Percentiles rank a stretch among this genome's conserved stretches.
Evolutionary conservation across 139 green algal genomes (phyloP).

Genomic region (Volvox africanus): DNA sequence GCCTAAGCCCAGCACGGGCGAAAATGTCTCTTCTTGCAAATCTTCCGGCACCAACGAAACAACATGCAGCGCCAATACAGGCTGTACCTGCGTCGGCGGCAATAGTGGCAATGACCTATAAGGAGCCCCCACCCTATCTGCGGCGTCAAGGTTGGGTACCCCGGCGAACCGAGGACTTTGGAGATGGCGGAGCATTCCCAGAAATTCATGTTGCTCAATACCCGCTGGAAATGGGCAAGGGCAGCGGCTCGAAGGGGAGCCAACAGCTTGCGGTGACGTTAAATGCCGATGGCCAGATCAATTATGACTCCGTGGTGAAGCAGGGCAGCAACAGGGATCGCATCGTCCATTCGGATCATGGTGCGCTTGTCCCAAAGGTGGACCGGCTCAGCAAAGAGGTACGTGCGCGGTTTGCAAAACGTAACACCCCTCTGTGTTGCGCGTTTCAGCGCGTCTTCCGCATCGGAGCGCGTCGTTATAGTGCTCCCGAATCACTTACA

Average conservation of each 20-base stretch:
- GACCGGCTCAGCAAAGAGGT: conserved; percentile 77
- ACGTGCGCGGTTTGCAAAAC: neutral
- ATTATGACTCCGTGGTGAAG: conserved; percentile 90
- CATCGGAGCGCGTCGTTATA: too few relatives aligned
- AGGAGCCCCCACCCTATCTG: conserved; percentile 82
- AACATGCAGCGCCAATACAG: conserved; percentile 39
- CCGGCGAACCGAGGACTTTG: conserved; percentile 85
- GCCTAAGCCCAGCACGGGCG: neutral
- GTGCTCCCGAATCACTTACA: too few relatives aligned
- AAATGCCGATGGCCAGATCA: conserved; percentile 82
- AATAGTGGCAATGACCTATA: conserved; percentile 1
- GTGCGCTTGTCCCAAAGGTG: conserved; percentile 91
- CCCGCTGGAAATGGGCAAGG: conserved; percentile 91
- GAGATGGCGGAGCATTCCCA: conserved; percentile 92
- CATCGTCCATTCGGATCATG: conserved; percentile 80
- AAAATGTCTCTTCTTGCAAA: conserved; percentile 42
- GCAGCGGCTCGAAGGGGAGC: conserved; percentile 41
- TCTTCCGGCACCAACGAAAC: conserved; percentile 36
- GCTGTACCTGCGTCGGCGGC: neutral
- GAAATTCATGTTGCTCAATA: conserved; percentile 95
- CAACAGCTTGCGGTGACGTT: conserved; percentile 87
- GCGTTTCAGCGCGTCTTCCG: too few relatives aligned
- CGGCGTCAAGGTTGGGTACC: conserved; percentile 82
- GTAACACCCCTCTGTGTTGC: too few relatives aligned
- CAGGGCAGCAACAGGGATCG: conserved; percentile 85